A percentile compares a stretch with the other conserved stretches of the same genome.
These are phyloP conservation scores for Pleodorina starrii DNA, from an alignment of 139 green algal genomes.

Conservation along the genomic window DNA sequence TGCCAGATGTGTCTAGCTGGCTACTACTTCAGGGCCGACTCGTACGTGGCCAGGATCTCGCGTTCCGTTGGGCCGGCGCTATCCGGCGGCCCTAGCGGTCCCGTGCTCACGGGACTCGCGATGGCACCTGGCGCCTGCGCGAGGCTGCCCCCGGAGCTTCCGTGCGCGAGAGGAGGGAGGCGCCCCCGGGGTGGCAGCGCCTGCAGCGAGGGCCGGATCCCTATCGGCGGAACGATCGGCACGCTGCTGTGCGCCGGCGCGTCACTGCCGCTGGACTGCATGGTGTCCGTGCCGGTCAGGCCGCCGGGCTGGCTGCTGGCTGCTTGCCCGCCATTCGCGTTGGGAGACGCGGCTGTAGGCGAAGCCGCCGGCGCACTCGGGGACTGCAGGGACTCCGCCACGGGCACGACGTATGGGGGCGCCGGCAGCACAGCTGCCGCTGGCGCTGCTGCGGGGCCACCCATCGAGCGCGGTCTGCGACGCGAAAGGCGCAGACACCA, in stretches of 20 bases:
- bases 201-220: neutral
- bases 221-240: conserved; percentile 4
- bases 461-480: neutral
- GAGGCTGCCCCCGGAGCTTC: neutral
- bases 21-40: neutral
- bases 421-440: neutral
- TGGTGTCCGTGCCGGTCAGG: neutral
- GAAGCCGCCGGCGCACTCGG: neutral
- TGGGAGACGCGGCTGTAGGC: neutral
- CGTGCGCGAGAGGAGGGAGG: neutral
- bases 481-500: too few species aligned
- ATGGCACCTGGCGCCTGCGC: conserved; percentile 15
- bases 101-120: neutral
- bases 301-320: neutral
- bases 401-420: neutral
- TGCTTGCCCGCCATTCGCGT: neutral
- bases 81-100: neutral
- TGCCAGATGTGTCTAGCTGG: too few species aligned
- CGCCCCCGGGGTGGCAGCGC: neutral
- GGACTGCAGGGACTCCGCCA: conserved; percentile 10
- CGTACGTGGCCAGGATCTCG: conserved; percentile 11
- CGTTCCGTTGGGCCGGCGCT: neutral
- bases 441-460: neutral
- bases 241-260: conserved; percentile 35
- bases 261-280: conserved; percentile 47